Conservation (phyloP, 805 yeast genomes). For the Komagataella phaffii region DNA sequence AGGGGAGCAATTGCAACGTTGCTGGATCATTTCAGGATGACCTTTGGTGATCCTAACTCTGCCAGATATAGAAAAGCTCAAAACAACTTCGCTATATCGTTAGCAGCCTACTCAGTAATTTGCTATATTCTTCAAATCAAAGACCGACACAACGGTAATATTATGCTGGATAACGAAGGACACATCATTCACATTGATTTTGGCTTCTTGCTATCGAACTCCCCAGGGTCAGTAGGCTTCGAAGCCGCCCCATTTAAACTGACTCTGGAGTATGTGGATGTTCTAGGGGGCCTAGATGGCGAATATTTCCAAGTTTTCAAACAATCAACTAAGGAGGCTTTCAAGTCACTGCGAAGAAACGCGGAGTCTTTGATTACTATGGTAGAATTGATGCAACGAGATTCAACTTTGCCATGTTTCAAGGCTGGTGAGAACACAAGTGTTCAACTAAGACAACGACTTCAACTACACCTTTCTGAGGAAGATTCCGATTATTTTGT, state of each 20-base stretch:
- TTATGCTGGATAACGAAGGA: conserved; percentile 92
- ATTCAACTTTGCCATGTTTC: conserved; percentile 84
- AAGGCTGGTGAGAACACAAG: conserved; percentile 79
- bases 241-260: conserved; percentile 97
- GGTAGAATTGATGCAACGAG: conserved; percentile 91
- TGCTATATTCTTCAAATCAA: conserved; percentile 86
- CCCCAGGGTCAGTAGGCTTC: conserved; percentile 95
- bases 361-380: conserved; percentile 65
- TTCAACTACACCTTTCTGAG: conserved; percentile 66
- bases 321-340: conserved; percentile 54
- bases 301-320: conserved; percentile 48
- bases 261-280: conserved; percentile 78
- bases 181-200: conserved; percentile 93
- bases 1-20: conserved; percentile 60
- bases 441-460: conserved; percentile 63
- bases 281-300: conserved; percentile 70
- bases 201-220: conserved; percentile 83
- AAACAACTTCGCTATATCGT: conserved; percentile 68
- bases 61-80: conserved; percentile 60
- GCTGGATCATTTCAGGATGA: conserved; percentile 62
- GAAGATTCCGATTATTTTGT: conserved; percentile 66
- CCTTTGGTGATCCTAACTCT: conserved; percentile 55
- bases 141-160: conserved; percentile 95
- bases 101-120: conserved; percentile 86
- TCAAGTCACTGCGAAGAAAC: conserved; percentile 57